A percentile compares a stretch with the other conserved stretches of the same genome.
Evolutionary conservation across 257 asterid species (phyloP).

Genomic region (Parsonsia alboflavescens): DNA sequence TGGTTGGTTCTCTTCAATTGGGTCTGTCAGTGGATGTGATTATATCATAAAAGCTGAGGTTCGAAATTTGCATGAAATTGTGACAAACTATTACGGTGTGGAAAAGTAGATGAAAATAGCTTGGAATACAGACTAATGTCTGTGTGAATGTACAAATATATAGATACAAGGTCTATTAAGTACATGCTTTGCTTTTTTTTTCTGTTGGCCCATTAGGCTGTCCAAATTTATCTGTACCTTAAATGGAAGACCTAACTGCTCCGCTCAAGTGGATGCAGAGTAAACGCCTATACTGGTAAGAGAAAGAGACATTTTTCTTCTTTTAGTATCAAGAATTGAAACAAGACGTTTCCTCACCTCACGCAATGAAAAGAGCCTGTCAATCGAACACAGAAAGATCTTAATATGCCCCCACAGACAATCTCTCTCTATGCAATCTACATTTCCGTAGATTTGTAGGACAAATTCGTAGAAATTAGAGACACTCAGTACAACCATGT

Average conservation of each 20-base stretch:
- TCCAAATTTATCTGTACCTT: neutral
- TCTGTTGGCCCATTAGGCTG: neutral
- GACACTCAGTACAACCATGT: neutral
- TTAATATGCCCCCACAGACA: too few species aligned
- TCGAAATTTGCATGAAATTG: neutral
- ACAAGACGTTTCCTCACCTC: neutral
- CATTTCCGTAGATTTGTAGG: neutral
- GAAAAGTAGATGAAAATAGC: neutral
- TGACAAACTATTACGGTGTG: neutral
- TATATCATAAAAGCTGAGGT: neutral
- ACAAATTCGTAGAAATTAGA: neutral
- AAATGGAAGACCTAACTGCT: neutral
- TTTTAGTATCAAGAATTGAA: neutral
- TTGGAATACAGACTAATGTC: neutral
- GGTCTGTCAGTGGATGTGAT: neutral
- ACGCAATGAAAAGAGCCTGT: neutral
- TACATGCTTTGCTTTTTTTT: neutral
- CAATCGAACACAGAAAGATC: too few species aligned
- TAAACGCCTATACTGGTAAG: too few species aligned
- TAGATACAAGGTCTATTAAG: neutral
- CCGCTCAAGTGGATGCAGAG: too few species aligned
- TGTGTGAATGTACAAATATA: too few species aligned
- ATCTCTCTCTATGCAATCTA: neutral
- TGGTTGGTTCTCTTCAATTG: neutral
- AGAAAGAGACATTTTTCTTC: too few species aligned